Evolutionary conservation across 495 filamentous ascomycete species (phyloP), one percentile per base, ranked within the genome.

Genomic region (Trypethelium eluteriae): DNA sequence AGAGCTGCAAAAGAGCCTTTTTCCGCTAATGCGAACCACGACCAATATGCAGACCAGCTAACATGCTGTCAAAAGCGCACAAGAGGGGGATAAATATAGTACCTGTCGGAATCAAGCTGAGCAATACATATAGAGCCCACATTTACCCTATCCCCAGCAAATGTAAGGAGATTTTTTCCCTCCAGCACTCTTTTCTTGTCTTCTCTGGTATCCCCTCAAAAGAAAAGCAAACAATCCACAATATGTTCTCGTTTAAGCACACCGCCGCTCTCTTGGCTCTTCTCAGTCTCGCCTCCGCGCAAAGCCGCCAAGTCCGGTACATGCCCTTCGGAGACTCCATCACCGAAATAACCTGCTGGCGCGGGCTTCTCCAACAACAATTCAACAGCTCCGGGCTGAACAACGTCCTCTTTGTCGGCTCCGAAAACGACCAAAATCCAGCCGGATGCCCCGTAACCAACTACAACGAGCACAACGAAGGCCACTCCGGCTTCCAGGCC

Each of bases 391-490:
- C 25, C 25, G 76, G 75, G 25, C 77, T 68, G 70, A 72, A 72
- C 35, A 66, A 74, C 5, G 76, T 81, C 16, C 72, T 82, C 70
- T 82, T 77, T 66, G 80, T 83, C 49, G 81, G 80, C 14, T 80
- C 78, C 10, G 74, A 76, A 67, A 77, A 76, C 73, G 67, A 71
- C 41, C 9, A 46, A 16, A 46, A 46, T 46, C 41, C 41, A 46
- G 41, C 41, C 41, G 41, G 41, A 39, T 70, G 79, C 47, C 76
- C 75, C 62, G 76, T 76, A 56, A 72, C 77, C 62, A 72, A 73
- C 38, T 83, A 79, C 69, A 80, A 82, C 71, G 73, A 76, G 68
- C 76, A 82, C 68, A 76, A 83, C 66, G 81, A 83, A 70, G 81
- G 81, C 16, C 81, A 83, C 73, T 79, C 79, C 16, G 81, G 81